These are phyloP conservation scores for Myochromella boudieri DNA, from an alignment of 768 basidiomycete species.

Conservation along the genomic window DNA sequence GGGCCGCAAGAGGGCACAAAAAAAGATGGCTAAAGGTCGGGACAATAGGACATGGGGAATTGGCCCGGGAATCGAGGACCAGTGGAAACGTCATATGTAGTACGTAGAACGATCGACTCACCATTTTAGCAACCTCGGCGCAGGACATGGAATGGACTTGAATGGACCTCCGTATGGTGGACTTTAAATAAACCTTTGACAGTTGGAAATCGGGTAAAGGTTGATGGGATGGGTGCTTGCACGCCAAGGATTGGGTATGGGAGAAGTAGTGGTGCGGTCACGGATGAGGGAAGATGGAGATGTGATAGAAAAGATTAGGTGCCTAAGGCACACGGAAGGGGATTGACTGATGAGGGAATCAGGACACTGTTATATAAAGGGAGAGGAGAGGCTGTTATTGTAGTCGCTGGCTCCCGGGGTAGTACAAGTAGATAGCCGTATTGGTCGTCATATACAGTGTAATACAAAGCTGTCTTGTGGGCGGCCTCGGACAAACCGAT, in stretches of 20 bases:
- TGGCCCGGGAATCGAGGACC: slow-evolving; percentile 7
- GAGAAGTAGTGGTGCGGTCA: slow-evolving; percentile 4
- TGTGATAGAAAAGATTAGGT: background rate
- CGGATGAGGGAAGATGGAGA: background rate
- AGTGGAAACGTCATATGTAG: slow-evolving; percentile 10
- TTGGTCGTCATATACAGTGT: slow-evolving; percentile 1
- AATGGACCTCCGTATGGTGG: slow-evolving; percentile 5
- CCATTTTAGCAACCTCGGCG: slow-evolving; percentile 34
- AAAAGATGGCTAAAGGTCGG: slow-evolving; percentile 1
- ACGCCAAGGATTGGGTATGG: slow-evolving; percentile 13
- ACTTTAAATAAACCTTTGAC: no score
- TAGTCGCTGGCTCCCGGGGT: no score
- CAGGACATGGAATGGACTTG: slow-evolving; percentile 31
- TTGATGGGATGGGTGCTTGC: slow-evolving; percentile 10
- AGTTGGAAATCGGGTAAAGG: slow-evolving; percentile 18
- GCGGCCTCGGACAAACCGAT: slow-evolving; percentile 9
- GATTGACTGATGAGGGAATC: no score
- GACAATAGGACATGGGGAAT: slow-evolving; percentile 1
- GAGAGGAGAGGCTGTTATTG: no score
- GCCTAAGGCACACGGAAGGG: background rate
- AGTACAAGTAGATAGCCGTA: slow-evolving; percentile 4
- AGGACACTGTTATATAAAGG: no score
- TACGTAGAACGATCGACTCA: slow-evolving; percentile 21
- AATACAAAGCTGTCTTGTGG: slow-evolving; percentile 16
- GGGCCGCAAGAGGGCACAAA: slow-evolving; percentile 3